Evolutionary conservation across 495 filamentous ascomycete species (phyloP).

Genomic region (Lepraria neglecta): DNA sequence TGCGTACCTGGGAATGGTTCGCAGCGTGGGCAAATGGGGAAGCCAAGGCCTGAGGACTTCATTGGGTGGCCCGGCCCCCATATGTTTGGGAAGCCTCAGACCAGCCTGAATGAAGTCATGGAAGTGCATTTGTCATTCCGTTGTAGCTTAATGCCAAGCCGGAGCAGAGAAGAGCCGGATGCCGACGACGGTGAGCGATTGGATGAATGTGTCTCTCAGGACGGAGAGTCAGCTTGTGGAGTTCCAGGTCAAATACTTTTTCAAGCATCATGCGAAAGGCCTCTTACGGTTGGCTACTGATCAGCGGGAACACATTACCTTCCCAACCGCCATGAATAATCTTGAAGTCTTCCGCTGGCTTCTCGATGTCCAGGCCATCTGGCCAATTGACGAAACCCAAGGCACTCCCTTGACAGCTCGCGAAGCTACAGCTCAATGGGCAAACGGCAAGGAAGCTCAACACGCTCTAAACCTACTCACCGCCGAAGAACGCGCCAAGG

Average conservation of each 20-base stretch:
- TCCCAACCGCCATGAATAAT: slow-evolving; percentile 1
- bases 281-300: background rate
- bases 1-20: too few species aligned
- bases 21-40: background rate
- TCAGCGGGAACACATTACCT: background rate
- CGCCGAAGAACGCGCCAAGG: slow-evolving; percentile 42
- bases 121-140: background rate
- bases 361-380: slow-evolving; percentile 27
- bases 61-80: too few species aligned
- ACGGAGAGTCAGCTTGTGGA: background rate
- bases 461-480: slow-evolving; percentile 53
- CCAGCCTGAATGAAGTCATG: background rate
- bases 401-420: slow-evolving; percentile 10
- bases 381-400: slow-evolving; percentile 17
- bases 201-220: too few species aligned
- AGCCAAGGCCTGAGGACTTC: background rate
- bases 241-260: background rate
- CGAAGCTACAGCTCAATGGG: slow-evolving; percentile 20
- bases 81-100: too few species aligned
- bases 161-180: background rate
- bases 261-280: background rate
- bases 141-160: background rate
- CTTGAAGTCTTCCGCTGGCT: slow-evolving; percentile 29
- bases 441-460: slow-evolving; percentile 39
- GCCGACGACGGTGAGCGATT: background rate